These are phyloP conservation scores for Boletus reticuloceps DNA, from an alignment of 768 basidiomycete genomes.

Conservation along the genomic window DNA sequence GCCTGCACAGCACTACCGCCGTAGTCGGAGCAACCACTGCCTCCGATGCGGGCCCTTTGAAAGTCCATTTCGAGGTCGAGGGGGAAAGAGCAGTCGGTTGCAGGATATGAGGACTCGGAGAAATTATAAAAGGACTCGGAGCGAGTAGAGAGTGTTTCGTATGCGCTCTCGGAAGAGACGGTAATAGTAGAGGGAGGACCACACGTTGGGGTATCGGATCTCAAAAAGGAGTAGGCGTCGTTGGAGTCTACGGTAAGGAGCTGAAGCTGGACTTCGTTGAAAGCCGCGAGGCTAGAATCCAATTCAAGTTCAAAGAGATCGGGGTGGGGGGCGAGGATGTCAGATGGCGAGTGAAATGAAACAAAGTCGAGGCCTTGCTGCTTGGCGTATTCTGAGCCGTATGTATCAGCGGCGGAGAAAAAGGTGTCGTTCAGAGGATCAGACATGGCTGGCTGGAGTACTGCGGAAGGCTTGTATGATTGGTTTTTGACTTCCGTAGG, in stretches of 20 bases:
- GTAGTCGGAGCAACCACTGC: constrained; percentile 52
- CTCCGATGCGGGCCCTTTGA: constrained; percentile 52
- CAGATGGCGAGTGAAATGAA: constrained; percentile 65
- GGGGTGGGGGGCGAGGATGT: constrained; percentile 74
- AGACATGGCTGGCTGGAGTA: constrained; percentile 25
- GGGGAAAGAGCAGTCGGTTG: constrained; percentile 54
- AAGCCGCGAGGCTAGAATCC: constrained; percentile 64
- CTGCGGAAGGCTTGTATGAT: constrained; percentile 25
- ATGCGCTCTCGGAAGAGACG: constrained; percentile 73
- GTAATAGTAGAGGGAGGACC: constrained; percentile 80
- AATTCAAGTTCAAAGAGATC: constrained; percentile 85
- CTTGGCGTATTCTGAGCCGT: constrained; percentile 38
- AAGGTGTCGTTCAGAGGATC: constrained; percentile 32
- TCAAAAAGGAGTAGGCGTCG: constrained; percentile 62
- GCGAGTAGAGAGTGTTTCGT: constrained; percentile 64
- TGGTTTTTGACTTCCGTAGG: constrained; percentile 12
- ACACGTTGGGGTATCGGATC: constrained; percentile 60
- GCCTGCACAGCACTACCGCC: constrained; percentile 37
- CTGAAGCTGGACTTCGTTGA: constrained; percentile 62
- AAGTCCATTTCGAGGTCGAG: constrained; percentile 77
- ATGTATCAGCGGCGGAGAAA: constrained; percentile 33
- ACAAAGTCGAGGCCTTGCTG: constrained; percentile 59
- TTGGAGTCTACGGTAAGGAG: constrained; percentile 62
- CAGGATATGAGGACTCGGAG: constrained; percentile 49
- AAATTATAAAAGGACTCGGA: constrained; percentile 73